Percentiles rank a stretch among this genome's conserved stretches.
phyloP scores from a whole-genome alignment of 2,329 filamentous ascomycete species.

The Fusarium tuaranense region DNA sequence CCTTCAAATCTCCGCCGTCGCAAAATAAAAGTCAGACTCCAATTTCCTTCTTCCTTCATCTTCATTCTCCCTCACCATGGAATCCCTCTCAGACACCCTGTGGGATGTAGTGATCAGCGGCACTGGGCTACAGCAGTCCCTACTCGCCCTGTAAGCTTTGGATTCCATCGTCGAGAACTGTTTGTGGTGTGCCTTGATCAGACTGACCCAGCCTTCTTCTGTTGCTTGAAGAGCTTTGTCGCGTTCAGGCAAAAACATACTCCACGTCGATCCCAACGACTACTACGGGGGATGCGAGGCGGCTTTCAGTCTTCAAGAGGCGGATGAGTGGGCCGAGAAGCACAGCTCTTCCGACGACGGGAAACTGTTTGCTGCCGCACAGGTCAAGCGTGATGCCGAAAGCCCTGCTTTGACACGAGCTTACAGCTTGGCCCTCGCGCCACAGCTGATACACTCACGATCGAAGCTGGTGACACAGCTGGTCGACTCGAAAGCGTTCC shows the following conservation, averaged over 20 bases:
- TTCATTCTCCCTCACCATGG: conserved; percentile 65
- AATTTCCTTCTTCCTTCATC: conserved; percentile 22
- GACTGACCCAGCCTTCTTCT: conserved; percentile 46
- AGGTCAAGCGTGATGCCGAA: conserved; percentile 52
- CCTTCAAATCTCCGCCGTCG: conserved; percentile 30
- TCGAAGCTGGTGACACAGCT: conserved; percentile 82
- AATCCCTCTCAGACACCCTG: conserved; percentile 77
- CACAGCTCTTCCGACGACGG: conserved; percentile 43
- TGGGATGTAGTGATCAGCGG: conserved; percentile 87
- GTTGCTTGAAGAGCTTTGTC: conserved; percentile 81
- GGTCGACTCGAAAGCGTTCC: conserved; percentile 89
- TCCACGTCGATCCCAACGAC: conserved; percentile 88
- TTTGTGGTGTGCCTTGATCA: conserved; percentile 40
- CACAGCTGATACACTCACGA: conserved; percentile 86
- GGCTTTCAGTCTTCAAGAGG: conserved; percentile 85
- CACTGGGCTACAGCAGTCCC: conserved; percentile 82
- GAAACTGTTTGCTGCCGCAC: conserved; percentile 43
- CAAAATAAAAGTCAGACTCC: conserved; percentile 23
- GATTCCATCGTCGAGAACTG: conserved; percentile 47
- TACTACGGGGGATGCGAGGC: conserved; percentile 92
- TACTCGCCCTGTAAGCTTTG: conserved; percentile 78
- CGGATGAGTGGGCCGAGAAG: conserved; percentile 75
- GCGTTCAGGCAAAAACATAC: conserved; percentile 88
- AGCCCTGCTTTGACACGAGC: conserved; percentile 74
- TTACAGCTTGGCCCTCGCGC: conserved; percentile 86